Evolutionary conservation across 768 basidiomycete species (phyloP), one percentile per base, ranked within the genome.

Genomic region (Sarcodon aspratus): DNA sequence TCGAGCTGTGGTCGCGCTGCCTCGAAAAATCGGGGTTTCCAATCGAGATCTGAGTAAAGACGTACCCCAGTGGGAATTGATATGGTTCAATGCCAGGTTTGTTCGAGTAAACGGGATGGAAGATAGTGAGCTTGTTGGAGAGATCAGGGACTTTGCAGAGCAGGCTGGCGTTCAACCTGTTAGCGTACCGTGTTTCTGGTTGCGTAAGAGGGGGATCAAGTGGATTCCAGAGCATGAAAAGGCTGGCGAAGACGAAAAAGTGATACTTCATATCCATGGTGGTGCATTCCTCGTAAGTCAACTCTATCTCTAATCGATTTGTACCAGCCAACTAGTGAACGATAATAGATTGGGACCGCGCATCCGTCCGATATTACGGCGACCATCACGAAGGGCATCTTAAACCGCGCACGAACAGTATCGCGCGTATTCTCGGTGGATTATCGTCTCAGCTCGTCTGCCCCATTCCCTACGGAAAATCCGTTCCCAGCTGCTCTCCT

Each of bases 401-500:
- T 56, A 9, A 27, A 51, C 15, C 42, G 54, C 27, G 34, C n/a
- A 36, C 32, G 34, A 5, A 11, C 37, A 31, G 44, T 62, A 49
- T 44, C 53, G 3, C 63, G 68, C 5, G 54, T 62, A 1, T 63
- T 71, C 55, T 62, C 62, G 9, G 49, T 75, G 52, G 78, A 78
- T 50, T 80, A 79, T 54, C 70, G 78, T 0, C 65, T 76, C 56
- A 6, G 59, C 55, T 46, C 47, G 15, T 50, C 50, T 21, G 45
- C 48, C 15, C 66, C 73, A 7, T 59, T 64, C 40, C 46, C 52
- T 6, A 27, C 57, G 6, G 48, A 55, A 3, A 63, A 72, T 13
- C 61, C 75, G 0, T 80, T 77, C 59, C 78, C 79, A 0, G 71
- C 75, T 0, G 71, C 73, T 0, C 62, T 80, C 4, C 52, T 79